Evolutionary conservation across 345 rosid genomes (phyloP).

Genomic region (Citrus sp.): DNA sequence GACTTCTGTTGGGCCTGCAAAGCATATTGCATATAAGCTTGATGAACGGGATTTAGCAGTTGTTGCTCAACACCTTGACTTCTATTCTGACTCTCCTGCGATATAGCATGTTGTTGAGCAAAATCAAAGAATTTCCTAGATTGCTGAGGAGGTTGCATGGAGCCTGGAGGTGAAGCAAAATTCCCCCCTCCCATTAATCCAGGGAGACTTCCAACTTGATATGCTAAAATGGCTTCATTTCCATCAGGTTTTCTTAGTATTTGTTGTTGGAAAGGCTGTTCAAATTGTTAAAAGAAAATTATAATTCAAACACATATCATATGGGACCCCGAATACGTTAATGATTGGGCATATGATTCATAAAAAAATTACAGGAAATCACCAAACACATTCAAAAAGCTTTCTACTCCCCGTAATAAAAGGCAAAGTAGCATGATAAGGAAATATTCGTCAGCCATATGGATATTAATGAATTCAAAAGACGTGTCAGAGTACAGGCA

Average conservation of each 20-base stretch:
- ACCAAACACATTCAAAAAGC: not conserved
- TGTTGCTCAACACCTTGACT: slow-evolving; percentile 60
- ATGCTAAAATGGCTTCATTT: slow-evolving; percentile 68
- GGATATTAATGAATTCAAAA: not conserved
- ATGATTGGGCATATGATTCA: not conserved
- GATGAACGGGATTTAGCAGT: slow-evolving; percentile 68
- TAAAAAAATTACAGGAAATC: not conserved
- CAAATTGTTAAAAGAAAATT: slow-evolving; percentile 7
- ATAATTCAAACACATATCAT: slow-evolving; percentile 2
- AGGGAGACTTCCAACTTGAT: slow-evolving; percentile 71
- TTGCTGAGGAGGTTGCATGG: slow-evolving; percentile 82
- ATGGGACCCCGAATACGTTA: not conserved
- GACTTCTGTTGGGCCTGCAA: slow-evolving; percentile 71
- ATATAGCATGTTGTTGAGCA: slow-evolving; percentile 63
- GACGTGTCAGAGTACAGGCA: not conserved
- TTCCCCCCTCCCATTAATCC: slow-evolving; percentile 70
- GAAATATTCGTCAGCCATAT: not conserved
- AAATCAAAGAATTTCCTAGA: slow-evolving; percentile 74
- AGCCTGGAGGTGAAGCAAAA: slow-evolving; percentile 58
- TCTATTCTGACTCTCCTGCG: slow-evolving; percentile 71
- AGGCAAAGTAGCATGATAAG: not conserved
- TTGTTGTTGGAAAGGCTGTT: slow-evolving; percentile 65
- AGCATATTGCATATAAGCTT: slow-evolving; percentile 83
- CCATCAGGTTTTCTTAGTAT: slow-evolving; percentile 67
- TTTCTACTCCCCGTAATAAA: not conserved